Base-by-base conservation (phyloP, 257 asterid genomes). In the Eustoma russellianum region DNA sequence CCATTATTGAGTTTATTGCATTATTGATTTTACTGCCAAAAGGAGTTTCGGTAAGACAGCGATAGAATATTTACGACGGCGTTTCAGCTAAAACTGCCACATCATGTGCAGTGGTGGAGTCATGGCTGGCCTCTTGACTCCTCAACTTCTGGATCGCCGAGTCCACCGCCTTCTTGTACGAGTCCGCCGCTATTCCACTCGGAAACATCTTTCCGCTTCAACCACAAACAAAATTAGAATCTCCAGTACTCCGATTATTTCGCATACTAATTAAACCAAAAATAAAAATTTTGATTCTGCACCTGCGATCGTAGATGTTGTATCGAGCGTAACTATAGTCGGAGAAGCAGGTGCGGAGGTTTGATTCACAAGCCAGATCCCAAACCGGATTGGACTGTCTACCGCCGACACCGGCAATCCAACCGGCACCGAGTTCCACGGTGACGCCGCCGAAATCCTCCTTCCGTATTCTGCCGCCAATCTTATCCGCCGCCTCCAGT, bases 331-430 rank as follows among this genome's bases (percentile, higher is more conserved):
- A 67, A 66, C 86, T 83, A 69, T 89, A 89, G 59, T 89, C 94
- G 3, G 96, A 86, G 71, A 83, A 82, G 73, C 91, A 89, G 24
- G 96, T 86, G n/a, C 93, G 85, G 61, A 89, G 93, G 34, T 80
- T 76, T 11, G 78, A 75, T 55, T 75, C 77, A 5, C 78, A 63
- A 0, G 97, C 85, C 17, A 90, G 81, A 50, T 90, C 96, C 97
- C 97, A 90, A 4, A 90, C 87, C 0, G 97, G 97, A 45, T 90
- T 90, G 5, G 83, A 46, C 56, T 72, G 75, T 59, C 79, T 59
- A 1, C 97, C 97, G 17, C 97, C 97, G 66, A 90, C 97, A 5
- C 97, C 97, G 65, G 97, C 86, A 59, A 90, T 77, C 97, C 97
- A 90, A 13, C 97, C 97, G 58, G 96, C 97, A 35, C 97, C 97